Evolutionary conservation across 1,284 basidiomycete species (phyloP), one percentile per base, ranked within the genome.

Genomic region (Microbotryomycetes sp.): DNA sequence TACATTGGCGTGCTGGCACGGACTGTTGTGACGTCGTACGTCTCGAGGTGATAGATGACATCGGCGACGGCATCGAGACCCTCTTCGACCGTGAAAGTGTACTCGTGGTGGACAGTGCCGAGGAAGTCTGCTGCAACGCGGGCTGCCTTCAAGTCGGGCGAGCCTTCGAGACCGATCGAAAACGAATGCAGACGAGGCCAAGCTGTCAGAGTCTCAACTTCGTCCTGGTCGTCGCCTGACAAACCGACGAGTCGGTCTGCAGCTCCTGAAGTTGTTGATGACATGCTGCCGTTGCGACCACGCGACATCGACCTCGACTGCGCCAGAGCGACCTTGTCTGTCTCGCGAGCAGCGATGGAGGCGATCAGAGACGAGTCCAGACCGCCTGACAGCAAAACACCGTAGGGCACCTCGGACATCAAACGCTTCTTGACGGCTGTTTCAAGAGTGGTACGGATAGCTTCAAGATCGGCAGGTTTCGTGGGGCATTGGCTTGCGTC

Each of bases 161-260:
- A 96, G 77, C 92, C 87, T 73, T 91, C 88, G 48, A 99, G 82
- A 67, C 96, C 96, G 70, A 98, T 88, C 9, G 94, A 94, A 80
- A 98, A 99, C 6, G 96, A 98, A 78, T 98, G 96, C 30, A 99
- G 81, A 74, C 92, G 89, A 1, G 96, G 94, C 96, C 96, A 98
- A 26, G 90, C 82, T 53, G 88, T 86, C 48, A 93, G 82, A 22
- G 86, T 85, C 30, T 82, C 65, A 26, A 63, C 42, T 47, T 64
- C 67, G 29, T 66, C 60, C 45, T 66, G 56, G 36, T 54, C 61
- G 51, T 69, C 62, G 12, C 59, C 57, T 25, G 58, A 51, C n/a
- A 67, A 49, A 19, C 70, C 70, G 14, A 70, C 67, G 48, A 68
- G 58, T 16, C 66, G 64, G 42, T 65, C 66, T 12, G 59, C 29